A percentile compares a stretch with the other conserved stretches of the same genome.
Evolutionary conservation across 257 asterid genomes (phyloP).

Genomic region (Petunia axillaris): DNA sequence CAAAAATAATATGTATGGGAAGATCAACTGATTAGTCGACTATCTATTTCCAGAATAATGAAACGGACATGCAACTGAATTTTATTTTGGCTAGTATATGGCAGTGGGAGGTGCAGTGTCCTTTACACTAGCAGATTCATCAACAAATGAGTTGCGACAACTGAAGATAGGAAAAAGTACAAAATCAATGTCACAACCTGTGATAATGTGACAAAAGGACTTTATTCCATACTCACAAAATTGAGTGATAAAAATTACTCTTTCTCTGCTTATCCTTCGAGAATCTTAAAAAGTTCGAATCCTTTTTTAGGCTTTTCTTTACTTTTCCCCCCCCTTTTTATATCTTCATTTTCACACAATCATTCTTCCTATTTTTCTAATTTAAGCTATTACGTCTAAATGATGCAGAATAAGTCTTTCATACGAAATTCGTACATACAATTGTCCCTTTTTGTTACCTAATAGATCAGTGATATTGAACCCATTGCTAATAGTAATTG

Average conservation of each 20-base stretch:
- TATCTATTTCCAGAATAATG: neutral
- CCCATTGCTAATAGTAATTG: too few species aligned
- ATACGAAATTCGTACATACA: neutral
- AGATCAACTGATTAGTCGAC: neutral
- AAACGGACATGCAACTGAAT: neutral
- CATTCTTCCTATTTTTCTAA: neutral
- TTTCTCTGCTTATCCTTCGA: neutral
- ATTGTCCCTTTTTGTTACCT: neutral
- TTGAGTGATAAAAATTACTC: too few species aligned
- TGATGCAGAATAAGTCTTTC: neutral
- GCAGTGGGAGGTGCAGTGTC: conserved; percentile 14
- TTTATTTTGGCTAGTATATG: neutral
- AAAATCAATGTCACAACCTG: neutral
- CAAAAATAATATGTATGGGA: neutral
- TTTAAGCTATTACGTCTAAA: neutral
- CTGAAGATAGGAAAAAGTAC: neutral
- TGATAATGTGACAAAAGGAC: neutral
- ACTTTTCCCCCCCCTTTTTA: neutral
- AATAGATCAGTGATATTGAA: conserved; percentile 2
- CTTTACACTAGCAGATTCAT: conserved; percentile 1
- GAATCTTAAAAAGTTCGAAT: conserved; percentile 21
- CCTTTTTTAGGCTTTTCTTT: neutral
- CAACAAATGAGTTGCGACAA: conserved; percentile 9
- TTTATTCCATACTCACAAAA: conserved; percentile 10
- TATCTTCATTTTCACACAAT: conserved; percentile 8